Conservation (phyloP, 2,329 filamentous ascomycete species). For the Nothophoma quercina region DNA sequence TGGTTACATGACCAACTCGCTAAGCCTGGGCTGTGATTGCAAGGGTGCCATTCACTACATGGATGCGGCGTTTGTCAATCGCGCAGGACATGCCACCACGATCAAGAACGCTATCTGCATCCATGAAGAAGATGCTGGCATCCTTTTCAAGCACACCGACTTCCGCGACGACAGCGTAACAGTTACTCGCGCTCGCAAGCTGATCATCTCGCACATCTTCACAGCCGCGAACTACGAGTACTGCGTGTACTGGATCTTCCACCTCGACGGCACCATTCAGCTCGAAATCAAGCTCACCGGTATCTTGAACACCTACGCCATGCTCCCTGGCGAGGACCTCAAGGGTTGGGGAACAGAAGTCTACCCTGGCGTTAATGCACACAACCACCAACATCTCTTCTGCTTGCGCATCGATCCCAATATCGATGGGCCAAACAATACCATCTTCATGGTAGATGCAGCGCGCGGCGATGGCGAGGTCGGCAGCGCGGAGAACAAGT, state of each 20-base stretch:
- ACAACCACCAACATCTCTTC: constrained; percentile 97
- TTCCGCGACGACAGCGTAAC: constrained; percentile 90
- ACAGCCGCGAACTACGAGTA: constrained; percentile 98
- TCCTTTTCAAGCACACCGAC: constrained; percentile 93
- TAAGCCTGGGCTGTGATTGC: constrained; percentile 82
- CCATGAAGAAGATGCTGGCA: constrained; percentile 90
- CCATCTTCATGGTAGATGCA: constrained; percentile 83
- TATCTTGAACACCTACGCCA: constrained; percentile 89
- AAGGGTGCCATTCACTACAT: constrained; percentile 92
- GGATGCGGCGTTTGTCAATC: constrained; percentile 83
- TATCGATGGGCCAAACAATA: constrained; percentile 84
- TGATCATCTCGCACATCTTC: constrained; percentile 90
- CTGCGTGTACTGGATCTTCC: constrained; percentile 86
- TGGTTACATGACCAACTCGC: constrained; percentile 83
- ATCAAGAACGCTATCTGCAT: constrained; percentile 97
- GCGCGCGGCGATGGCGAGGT: constrained; percentile 74
- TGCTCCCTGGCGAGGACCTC: constrained; percentile 81
- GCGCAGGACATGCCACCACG: constrained; percentile 74
- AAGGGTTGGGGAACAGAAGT: constrained; percentile 91
- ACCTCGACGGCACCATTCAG: constrained; percentile 91
- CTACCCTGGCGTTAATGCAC: constrained; percentile 88
- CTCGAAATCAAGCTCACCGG: constrained; percentile 89
- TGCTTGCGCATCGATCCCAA: constrained; percentile 88
- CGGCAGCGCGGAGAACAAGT: constrained; percentile 81
- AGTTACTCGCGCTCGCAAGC: constrained; percentile 83